A percentile compares a stretch with the other conserved stretches of the same genome.
phyloP scores from a whole-genome alignment of 1,284 basidiomycete genomes.

The Tilletia indica region DNA sequence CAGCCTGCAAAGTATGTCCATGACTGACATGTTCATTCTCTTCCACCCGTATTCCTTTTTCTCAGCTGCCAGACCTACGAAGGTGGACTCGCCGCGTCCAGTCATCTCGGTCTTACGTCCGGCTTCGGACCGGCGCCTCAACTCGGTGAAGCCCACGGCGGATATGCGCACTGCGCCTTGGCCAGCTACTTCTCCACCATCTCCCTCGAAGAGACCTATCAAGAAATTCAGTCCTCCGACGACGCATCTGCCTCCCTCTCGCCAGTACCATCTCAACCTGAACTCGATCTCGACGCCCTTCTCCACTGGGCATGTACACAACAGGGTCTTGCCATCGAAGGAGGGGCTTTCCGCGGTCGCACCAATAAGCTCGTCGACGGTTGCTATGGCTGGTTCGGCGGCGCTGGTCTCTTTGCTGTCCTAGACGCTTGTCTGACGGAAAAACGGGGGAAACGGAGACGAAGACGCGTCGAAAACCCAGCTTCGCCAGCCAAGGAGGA shows the following conservation, averaged over 20 bases:
- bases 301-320: conserved; percentile 80
- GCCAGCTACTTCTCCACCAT: conserved; percentile 78
- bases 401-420: conserved; percentile 82
- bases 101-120: conserved; percentile 62
- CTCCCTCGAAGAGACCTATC: conserved; percentile 57
- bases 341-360: conserved; percentile 88
- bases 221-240: conserved; percentile 1
- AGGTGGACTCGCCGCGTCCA: conserved; percentile 85
- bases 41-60: neutral
- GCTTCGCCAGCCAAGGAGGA: neutral
- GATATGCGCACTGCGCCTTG: conserved; percentile 90
- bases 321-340: conserved; percentile 79
- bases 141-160: conserved; percentile 92
- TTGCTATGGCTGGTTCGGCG: conserved; percentile 95
- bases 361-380: conserved; percentile 98
- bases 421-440: conserved; percentile 67
- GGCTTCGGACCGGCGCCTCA: conserved; percentile 60
- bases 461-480: conserved; percentile 11
- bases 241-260: neutral
- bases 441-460: conserved; percentile 45
- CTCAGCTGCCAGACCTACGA: conserved; percentile 94
- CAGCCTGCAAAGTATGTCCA: neutral
- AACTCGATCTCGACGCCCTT: conserved; percentile 66
- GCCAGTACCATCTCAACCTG: neutral
- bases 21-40: neutral